These are phyloP conservation scores for Trametes punicea DNA, from an alignment of 768 basidiomycete species.

Conservation along the genomic window DNA sequence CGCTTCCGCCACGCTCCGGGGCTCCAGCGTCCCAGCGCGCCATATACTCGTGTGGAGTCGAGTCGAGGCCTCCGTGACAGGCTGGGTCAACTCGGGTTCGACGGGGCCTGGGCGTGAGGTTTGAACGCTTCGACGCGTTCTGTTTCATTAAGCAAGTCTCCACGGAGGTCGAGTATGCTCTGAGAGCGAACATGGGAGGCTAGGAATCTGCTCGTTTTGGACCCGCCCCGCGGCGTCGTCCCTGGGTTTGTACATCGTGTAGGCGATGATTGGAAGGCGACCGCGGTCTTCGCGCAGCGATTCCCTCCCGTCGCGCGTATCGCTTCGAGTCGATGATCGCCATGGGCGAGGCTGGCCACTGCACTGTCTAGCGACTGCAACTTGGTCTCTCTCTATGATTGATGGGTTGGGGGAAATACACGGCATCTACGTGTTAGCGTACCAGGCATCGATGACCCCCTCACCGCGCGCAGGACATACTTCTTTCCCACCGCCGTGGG, in stretches of 20 bases:
- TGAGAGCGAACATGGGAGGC: not conserved
- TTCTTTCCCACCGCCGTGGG: too few species aligned
- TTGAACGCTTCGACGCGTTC: not conserved
- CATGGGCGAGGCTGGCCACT: not conserved
- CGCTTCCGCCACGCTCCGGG: not conserved
- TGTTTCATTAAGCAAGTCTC: conserved; percentile 6
- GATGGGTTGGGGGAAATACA: too few species aligned
- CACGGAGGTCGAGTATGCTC: conserved; percentile 12
- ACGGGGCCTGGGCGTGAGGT: not conserved
- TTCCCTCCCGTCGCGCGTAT: not conserved
- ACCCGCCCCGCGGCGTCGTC: not conserved
- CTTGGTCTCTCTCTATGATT: too few species aligned
- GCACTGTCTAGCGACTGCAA: not conserved
- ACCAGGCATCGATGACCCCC: too few species aligned
- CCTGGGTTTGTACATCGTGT: not conserved
- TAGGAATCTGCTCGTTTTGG: not conserved
- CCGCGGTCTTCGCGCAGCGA: not conserved
- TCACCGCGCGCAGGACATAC: too few species aligned
- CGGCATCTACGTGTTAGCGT: too few species aligned
- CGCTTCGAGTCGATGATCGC: not conserved
- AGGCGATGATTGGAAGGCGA: not conserved
- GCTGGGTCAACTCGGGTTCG: too few species aligned
- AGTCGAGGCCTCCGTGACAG: too few species aligned
- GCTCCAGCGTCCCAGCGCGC: not conserved
- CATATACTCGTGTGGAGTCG: too few species aligned